Conservation (phyloP, 495 filamentous ascomycete species). For the Friedmanniomyces simplex region DNA sequence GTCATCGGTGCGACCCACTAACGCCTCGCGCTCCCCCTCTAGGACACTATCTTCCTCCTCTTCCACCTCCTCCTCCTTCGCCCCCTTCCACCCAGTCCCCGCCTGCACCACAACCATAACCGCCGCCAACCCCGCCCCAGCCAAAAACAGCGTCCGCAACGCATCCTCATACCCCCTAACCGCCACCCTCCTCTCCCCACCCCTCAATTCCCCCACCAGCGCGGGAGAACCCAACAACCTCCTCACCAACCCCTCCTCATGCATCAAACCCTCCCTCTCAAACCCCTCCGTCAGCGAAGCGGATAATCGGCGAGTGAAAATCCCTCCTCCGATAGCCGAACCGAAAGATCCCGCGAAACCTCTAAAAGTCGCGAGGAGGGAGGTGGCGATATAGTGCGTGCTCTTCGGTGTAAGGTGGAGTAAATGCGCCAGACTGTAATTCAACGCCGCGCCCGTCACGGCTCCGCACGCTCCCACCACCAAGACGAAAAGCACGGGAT, state of each 20-base stretch:
- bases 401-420: slow-evolving; percentile 52
- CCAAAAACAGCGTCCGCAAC: slow-evolving; percentile 47
- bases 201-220: slow-evolving; percentile 42
- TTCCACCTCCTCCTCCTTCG: slow-evolving; percentile 35
- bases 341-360: slow-evolving; percentile 69
- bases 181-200: slow-evolving; percentile 49
- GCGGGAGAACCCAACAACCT: slow-evolving; percentile 60
- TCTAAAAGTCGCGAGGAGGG: slow-evolving; percentile 59
- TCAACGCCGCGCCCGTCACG: slow-evolving; percentile 57
- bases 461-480: slow-evolving; percentile 56
- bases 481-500: slow-evolving; percentile 39
- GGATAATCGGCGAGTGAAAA: slow-evolving; percentile 56
- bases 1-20: neutral
- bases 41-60: slow-evolving; percentile 20
- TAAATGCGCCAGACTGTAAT: slow-evolving; percentile 68
- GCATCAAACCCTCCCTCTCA: slow-evolving; percentile 37
- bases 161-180: slow-evolving; percentile 52
- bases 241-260: slow-evolving; percentile 45
- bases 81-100: slow-evolving; percentile 52
- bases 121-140: slow-evolving; percentile 44
- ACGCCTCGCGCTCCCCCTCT: neutral
- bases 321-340: slow-evolving; percentile 62
- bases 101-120: slow-evolving; percentile 51
- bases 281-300: slow-evolving; percentile 48
- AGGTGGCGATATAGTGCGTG: slow-evolving; percentile 60